Percentiles rank a stretch among this genome's conserved stretches.
phyloP scores from a whole-genome alignment of 352 stramenopile species.

The Phytopythium delawarense region DNA sequence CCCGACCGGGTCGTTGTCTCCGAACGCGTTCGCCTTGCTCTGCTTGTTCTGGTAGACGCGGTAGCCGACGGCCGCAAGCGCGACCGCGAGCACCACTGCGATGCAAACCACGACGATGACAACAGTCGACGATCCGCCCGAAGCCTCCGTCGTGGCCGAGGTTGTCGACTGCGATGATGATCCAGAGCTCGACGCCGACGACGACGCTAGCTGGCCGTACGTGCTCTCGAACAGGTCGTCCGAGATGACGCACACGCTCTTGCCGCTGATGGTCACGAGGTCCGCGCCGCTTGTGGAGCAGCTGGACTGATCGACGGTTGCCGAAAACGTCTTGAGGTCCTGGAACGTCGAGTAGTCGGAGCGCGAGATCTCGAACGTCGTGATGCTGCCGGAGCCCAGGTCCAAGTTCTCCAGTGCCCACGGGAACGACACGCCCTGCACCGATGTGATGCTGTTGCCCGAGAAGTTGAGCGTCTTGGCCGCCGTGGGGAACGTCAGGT shows the following conservation, averaged over 20 bases:
- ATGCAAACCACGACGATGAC: conserved; percentile 57
- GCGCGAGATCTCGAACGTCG: conserved; percentile 61
- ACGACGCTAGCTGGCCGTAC: conserved; percentile 23
- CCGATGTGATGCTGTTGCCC: conserved; percentile 49
- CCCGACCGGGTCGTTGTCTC: conserved; percentile 20
- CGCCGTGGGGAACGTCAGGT: conserved; percentile 45
- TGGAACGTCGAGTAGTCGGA: conserved; percentile 59
- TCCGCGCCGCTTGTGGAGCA: conserved; percentile 46
- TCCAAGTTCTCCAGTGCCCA: conserved; percentile 40
- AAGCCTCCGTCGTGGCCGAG: conserved; percentile 10
- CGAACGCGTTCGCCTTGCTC: conserved; percentile 16
- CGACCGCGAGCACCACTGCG: conserved; percentile 41
- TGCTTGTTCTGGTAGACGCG: conserved; percentile 36
- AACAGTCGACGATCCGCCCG: conserved; percentile 35
- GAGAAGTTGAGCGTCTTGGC: conserved; percentile 53
- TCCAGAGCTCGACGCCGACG: conserved; percentile 8
- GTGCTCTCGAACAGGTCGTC: conserved; percentile 49
- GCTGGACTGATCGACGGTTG: conserved; percentile 30
- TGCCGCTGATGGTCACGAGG: conserved; percentile 26
- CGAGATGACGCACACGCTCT: conserved; percentile 57
- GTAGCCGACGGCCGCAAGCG: conserved; percentile 46
- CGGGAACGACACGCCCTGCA: conserved; percentile 56
- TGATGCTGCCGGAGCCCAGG: conserved; percentile 45
- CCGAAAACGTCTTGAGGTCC: conserved; percentile 36
- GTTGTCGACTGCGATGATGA: conserved; percentile 24